Evolutionary conservation across 2,329 filamentous ascomycete species (phyloP).

Genomic region (Diaporthe batatas): DNA sequence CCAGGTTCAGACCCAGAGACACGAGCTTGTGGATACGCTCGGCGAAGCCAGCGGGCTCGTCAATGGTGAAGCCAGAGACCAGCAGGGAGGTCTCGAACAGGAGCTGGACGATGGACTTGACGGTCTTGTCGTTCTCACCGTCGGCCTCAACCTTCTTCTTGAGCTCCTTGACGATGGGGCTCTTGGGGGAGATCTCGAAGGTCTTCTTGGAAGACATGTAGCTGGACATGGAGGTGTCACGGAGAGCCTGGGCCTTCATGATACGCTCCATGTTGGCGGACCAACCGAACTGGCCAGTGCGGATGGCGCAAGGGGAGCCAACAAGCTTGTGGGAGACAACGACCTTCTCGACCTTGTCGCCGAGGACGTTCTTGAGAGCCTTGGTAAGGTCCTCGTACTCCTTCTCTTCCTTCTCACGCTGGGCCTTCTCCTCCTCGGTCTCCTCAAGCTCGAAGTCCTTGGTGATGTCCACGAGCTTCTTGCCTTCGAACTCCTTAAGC

Average conservation of each 20-base stretch:
- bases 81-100: constrained; percentile 99
- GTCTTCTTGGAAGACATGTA: constrained; percentile 99
- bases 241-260: constrained; percentile 99
- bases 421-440: constrained; percentile 98
- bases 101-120: constrained; percentile 98
- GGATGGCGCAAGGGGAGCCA: constrained; percentile 96
- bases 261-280: constrained; percentile 99
- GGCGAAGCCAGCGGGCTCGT: constrained; percentile 97
- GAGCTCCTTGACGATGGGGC: constrained; percentile 96
- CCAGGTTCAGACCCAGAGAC: constrained; percentile 95
- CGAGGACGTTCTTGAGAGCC: constrained; percentile 98
- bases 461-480: constrained; percentile 99
- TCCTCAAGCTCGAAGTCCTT: constrained; percentile 99
- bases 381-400: constrained; percentile 96
- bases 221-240: constrained; percentile 99
- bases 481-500: constrained; percentile 99
- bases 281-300: constrained; percentile 99
- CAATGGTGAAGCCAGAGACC: constrained; percentile 99
- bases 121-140: constrained; percentile 97
- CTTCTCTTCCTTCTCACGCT: constrained; percentile 97
- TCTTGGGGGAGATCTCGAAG: constrained; percentile 99
- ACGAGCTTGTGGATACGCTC: constrained; percentile 99
- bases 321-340: constrained; percentile 98
- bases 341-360: constrained; percentile 99
- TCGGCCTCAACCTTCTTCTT: constrained; percentile 99